Evolutionary conservation across 345 rosid species (phyloP).

Genomic region (Gossypium ekmanianum): DNA sequence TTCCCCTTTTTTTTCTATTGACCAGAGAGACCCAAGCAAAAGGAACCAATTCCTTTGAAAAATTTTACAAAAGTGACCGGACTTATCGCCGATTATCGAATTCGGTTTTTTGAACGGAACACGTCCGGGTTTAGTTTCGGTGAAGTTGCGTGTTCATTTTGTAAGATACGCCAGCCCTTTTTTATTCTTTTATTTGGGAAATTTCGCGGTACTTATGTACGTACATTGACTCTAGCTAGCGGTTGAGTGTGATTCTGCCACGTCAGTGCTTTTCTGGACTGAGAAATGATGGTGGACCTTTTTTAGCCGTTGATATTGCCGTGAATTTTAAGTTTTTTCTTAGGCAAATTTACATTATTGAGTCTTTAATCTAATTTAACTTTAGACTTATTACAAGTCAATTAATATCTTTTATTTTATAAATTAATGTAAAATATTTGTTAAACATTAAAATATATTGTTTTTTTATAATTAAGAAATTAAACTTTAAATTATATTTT

Average conservation of each 20-base stretch:
- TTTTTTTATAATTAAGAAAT: no score
- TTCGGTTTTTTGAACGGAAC: constrained; percentile 44
- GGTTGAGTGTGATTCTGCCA: background rate
- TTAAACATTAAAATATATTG: no score
- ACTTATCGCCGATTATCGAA: constrained; percentile 70
- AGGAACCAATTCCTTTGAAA: constrained; percentile 10
- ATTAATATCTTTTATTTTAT: no score
- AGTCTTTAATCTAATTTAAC: no score
- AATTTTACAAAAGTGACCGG: constrained; percentile 42
- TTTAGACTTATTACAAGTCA: no score
- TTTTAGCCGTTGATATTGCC: no score
- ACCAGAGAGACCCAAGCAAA: constrained; percentile 27
- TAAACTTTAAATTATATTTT: no score
- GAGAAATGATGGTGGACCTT: no score
- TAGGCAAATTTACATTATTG: no score
- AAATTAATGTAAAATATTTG: no score
- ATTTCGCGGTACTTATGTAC: background rate
- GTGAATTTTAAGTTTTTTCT: no score
- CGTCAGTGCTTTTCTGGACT: background rate
- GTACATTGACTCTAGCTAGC: background rate
- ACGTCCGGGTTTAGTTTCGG: constrained; percentile 70
- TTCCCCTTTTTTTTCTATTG: constrained; percentile 21
- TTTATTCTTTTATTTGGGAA: background rate
- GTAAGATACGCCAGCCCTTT: background rate
- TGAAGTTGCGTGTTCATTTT: constrained; percentile 27